phyloP scores from a whole-genome alignment of 148 eudicot genomes.

The Chenopodium suecicum region DNA sequence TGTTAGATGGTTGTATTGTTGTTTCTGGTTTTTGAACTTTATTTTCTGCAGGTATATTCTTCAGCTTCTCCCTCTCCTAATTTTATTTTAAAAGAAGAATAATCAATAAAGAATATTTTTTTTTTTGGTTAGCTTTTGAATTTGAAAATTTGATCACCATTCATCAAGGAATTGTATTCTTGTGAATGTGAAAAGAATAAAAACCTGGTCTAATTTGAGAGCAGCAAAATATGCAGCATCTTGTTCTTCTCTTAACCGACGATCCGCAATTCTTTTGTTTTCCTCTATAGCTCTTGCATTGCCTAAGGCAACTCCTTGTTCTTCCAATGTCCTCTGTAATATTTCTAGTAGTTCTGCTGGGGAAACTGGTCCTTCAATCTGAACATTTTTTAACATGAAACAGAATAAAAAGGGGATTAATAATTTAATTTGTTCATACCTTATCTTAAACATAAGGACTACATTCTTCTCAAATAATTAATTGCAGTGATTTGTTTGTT shows the following conservation, averaged over 20 bases:
- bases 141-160: not conserved
- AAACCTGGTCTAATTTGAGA: constrained; percentile 79
- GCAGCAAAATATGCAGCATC: constrained; percentile 84
- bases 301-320: constrained; percentile 76
- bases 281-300: constrained; percentile 50
- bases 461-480: not conserved
- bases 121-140: not conserved
- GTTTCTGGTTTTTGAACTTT: constrained; percentile 35
- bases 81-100: not conserved
- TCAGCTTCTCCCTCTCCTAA: constrained; percentile 54
- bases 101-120: not conserved
- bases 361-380: constrained; percentile 93
- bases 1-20: constrained; percentile 28
- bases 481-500: not conserved
- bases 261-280: constrained; percentile 52
- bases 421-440: too few relatives aligned
- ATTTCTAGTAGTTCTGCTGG: constrained; percentile 79
- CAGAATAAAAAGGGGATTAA: not conserved
- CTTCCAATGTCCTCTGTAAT: constrained; percentile 73
- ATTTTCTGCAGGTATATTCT: constrained; percentile 27
- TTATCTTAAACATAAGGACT: not conserved
- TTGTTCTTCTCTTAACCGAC: constrained; percentile 74
- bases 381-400: not conserved
- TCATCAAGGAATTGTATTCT: constrained; percentile 5
- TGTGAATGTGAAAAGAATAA: not conserved